Evolutionary conservation across 495 filamentous ascomycete species (phyloP).

Genomic region (Zalerion maritima): DNA sequence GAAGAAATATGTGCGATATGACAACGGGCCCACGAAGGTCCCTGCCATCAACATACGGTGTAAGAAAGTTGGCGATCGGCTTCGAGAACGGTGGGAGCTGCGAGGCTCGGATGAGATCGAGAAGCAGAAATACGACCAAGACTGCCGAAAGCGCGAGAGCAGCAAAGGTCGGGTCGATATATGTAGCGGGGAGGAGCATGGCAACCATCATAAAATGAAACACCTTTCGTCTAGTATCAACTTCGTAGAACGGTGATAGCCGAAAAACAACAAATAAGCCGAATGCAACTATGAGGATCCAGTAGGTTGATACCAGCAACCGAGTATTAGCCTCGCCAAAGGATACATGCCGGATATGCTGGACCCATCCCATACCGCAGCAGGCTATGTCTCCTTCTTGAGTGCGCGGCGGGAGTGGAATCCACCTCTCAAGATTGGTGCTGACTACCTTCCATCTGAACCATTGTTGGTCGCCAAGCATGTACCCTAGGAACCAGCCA

Average conservation of each 20-base stretch:
- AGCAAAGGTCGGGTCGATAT: slow-evolving; percentile 71
- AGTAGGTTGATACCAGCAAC: slow-evolving; percentile 64
- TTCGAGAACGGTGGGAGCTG: slow-evolving; percentile 80
- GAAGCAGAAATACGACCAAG: slow-evolving; percentile 67
- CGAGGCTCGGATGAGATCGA: slow-evolving; percentile 78
- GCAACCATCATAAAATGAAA: slow-evolving; percentile 97
- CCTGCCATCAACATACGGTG: slow-evolving; percentile 87
- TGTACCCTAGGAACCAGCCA: slow-evolving; percentile 81
- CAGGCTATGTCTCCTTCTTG: slow-evolving; percentile 14
- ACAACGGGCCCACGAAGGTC: slow-evolving; percentile 90
- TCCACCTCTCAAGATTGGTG: slow-evolving; percentile 57
- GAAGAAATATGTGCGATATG: slow-evolving; percentile 85
- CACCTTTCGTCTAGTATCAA: slow-evolving; percentile 94
- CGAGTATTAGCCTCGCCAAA: slow-evolving; percentile 70
- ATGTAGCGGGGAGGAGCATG: slow-evolving; percentile 80
- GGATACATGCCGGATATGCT: slow-evolving; percentile 37
- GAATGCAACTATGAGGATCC: slow-evolving; percentile 44
- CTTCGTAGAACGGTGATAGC: slow-evolving; percentile 57
- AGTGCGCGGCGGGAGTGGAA: slow-evolving; percentile 47
- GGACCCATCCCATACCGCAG: slow-evolving; percentile 39
- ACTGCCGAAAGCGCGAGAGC: slow-evolving; percentile 62
- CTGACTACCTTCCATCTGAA: slow-evolving; percentile 53
- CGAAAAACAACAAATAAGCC: slow-evolving; percentile 62
- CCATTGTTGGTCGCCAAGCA: slow-evolving; percentile 62
- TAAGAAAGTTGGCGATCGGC: slow-evolving; percentile 69